Evolutionary conservation across 2,329 filamentous ascomycete species (phyloP).

Genomic region (Aspergillus puulaauensis): DNA sequence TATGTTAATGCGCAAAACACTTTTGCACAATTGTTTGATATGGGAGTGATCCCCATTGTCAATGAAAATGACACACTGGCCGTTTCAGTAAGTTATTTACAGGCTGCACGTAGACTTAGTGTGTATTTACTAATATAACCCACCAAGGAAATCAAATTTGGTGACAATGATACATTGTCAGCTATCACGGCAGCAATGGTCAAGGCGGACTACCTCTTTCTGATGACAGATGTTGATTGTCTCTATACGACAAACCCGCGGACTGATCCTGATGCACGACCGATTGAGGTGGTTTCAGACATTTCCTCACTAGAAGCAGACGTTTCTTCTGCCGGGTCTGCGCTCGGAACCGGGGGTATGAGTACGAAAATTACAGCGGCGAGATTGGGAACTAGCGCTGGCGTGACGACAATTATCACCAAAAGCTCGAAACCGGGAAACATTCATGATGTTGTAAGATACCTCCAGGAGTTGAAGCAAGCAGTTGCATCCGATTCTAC

Average conservation of each 20-base stretch:
- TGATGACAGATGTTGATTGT: slow-evolving; percentile 99
- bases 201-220: slow-evolving; percentile 90
- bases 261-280: slow-evolving; percentile 76
- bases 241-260: slow-evolving; percentile 95
- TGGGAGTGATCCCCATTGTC: slow-evolving; percentile 97
- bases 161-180: slow-evolving; percentile 95
- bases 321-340: slow-evolving; percentile 84
- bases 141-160: slow-evolving; percentile 86
- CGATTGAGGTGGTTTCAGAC: slow-evolving; percentile 91
- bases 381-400: slow-evolving; percentile 85
- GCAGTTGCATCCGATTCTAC: slow-evolving; percentile 21
- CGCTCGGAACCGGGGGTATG: slow-evolving; percentile 94
- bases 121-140: not conserved
- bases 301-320: slow-evolving; percentile 81
- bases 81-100: slow-evolving; percentile 62
- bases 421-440: slow-evolving; percentile 92
- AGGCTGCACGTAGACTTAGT: not conserved
- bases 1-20: slow-evolving; percentile 98
- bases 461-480: slow-evolving; percentile 66
- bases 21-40: slow-evolving; percentile 81
- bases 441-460: slow-evolving; percentile 79
- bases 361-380: slow-evolving; percentile 95
- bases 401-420: slow-evolving; percentile 94
- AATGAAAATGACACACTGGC: slow-evolving; percentile 98
- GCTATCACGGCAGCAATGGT: slow-evolving; percentile 98